Evolutionary conservation across 75 land plant species (phyloP), one percentile per base, ranked within the genome.

Genomic region (Chamaecyparis obtusa): DNA sequence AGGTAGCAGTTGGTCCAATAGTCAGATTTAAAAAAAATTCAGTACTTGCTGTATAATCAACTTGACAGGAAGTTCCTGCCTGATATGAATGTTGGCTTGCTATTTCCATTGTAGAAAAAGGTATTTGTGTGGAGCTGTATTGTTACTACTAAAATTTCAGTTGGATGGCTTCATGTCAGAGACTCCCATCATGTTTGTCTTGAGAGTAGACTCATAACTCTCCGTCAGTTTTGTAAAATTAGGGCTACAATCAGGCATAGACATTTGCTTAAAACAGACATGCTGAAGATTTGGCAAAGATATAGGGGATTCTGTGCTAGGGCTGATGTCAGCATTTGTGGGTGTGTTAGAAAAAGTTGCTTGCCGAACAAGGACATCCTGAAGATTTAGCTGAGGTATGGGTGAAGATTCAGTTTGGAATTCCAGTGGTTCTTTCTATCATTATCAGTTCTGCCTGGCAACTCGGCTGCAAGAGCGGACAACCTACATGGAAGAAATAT

Each of bases 351-450:
- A 21, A 71, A 13, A 32, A 32, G 9, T 71, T 11, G 35, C 9
- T 80, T 80, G 83, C n/a, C n/a, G n/a, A n/a, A n/a, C n/a, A n/a
- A n/a, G n/a, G n/a, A n/a, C n/a, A n/a, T n/a, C n/a, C n/a, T n/a
- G n/a, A n/a, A n/a, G n/a, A n/a, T n/a, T n/a, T n/a, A n/a, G n/a
- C n/a, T n/a, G n/a, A n/a, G n/a, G n/a, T n/a, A n/a, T n/a, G n/a
- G n/a, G n/a, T n/a, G n/a, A n/a, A n/a, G n/a, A n/a, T n/a, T n/a
- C n/a, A n/a, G n/a, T n/a, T n/a, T n/a, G n/a, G n/a, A n/a, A n/a
- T n/a, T 90, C 91, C 91, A 90, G 67, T 90, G 88, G 87, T 90
- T 90, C 51, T 90, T 90, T 41, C 88, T 90, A 43, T 90, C 91
- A 41, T 90, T 90, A 36, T 90, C 91, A 16, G 91, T 90, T 67